These are phyloP conservation scores for Sclerotinia borealis DNA, from an alignment of 2,329 filamentous ascomycete genomes.

Conservation along the genomic window DNA sequence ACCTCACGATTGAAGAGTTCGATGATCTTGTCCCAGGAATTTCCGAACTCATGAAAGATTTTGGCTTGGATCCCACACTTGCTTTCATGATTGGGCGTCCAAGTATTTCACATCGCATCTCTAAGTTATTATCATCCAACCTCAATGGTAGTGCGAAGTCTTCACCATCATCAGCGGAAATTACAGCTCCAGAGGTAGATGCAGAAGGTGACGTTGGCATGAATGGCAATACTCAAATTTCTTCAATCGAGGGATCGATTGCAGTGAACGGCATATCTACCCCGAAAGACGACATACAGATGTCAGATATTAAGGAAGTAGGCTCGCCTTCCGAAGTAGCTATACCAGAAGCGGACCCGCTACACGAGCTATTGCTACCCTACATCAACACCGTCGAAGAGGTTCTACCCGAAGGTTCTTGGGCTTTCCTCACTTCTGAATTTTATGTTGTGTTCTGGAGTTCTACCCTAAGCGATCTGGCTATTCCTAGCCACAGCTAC, in stretches of 20 bases:
- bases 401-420: constrained; percentile 56
- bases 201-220: constrained; percentile 49
- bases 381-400: constrained; percentile 64
- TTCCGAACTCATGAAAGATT: constrained; percentile 66
- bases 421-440: constrained; percentile 65
- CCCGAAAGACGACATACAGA: constrained; percentile 34
- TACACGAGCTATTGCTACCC: constrained; percentile 66
- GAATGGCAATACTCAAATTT: constrained; percentile 20
- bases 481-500: constrained; percentile 71
- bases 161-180: constrained; percentile 5
- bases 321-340: constrained; percentile 34
- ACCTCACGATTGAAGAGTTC: constrained; percentile 69
- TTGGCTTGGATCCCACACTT: constrained; percentile 70
- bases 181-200: constrained; percentile 33
- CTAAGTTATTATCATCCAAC: constrained; percentile 18
- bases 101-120: constrained; percentile 63
- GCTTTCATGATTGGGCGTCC: constrained; percentile 79
- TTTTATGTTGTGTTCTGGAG: constrained; percentile 95
- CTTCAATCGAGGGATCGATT: background rate
- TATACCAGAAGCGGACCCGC: constrained; percentile 37
- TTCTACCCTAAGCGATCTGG: constrained; percentile 74
- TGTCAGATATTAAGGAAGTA: constrained; percentile 34
- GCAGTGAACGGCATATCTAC: constrained; percentile 16
- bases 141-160: constrained; percentile 23
- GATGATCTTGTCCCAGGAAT: constrained; percentile 72